A percentile compares a stretch with the other conserved stretches of the same genome.
phyloP scores from a whole-genome alignment of 2,329 filamentous ascomycete species.

The Biscogniauxia marginata region DNA sequence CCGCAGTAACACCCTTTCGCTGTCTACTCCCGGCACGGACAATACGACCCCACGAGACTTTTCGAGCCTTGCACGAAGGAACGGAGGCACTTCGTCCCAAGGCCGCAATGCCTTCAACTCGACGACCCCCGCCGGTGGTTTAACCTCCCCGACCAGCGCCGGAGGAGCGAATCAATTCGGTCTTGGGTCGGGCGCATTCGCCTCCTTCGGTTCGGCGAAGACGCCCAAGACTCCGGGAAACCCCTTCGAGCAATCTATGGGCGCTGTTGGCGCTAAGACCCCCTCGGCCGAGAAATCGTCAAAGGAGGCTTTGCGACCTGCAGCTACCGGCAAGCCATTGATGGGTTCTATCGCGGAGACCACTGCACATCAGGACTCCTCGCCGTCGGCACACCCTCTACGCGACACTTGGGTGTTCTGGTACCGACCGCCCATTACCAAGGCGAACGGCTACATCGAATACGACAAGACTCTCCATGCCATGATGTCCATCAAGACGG shows the following conservation, averaged over 20 bases:
- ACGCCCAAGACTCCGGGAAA: slow-evolving; percentile 83
- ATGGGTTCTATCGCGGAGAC: slow-evolving; percentile 49
- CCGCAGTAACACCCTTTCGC: slow-evolving; percentile 85
- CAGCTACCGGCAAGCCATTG: slow-evolving; percentile 35
- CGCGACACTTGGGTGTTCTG: slow-evolving; percentile 94
- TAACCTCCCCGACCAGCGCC: slow-evolving; percentile 72
- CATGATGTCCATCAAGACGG: slow-evolving; percentile 77
- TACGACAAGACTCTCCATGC: slow-evolving; percentile 96
- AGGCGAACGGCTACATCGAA: slow-evolving; percentile 82
- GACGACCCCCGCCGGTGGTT: slow-evolving; percentile 65
- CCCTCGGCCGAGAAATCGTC: slow-evolving; percentile 64
- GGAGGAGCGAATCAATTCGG: slow-evolving; percentile 78
- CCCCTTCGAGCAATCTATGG: slow-evolving; percentile 73
- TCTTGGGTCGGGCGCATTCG: slow-evolving; percentile 91
- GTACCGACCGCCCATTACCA: slow-evolving; percentile 94
- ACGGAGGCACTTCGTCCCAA: slow-evolving; percentile 68
- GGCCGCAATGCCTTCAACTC: slow-evolving; percentile 75
- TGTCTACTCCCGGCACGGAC: slow-evolving; percentile 66
- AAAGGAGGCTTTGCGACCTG: slow-evolving; percentile 39
- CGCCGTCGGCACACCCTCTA: slow-evolving; percentile 57
- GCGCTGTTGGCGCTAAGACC: slow-evolving; percentile 48
- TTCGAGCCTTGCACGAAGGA: slow-evolving; percentile 57
- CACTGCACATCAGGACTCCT: slow-evolving; percentile 37
- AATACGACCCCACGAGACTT: slow-evolving; percentile 43
- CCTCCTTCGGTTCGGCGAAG: slow-evolving; percentile 86